Percentiles rank a stretch among this genome's conserved stretches.
Evolutionary conservation across 352 stramenopile species (phyloP).

Genomic region (Phytophthora colocasiae): DNA sequence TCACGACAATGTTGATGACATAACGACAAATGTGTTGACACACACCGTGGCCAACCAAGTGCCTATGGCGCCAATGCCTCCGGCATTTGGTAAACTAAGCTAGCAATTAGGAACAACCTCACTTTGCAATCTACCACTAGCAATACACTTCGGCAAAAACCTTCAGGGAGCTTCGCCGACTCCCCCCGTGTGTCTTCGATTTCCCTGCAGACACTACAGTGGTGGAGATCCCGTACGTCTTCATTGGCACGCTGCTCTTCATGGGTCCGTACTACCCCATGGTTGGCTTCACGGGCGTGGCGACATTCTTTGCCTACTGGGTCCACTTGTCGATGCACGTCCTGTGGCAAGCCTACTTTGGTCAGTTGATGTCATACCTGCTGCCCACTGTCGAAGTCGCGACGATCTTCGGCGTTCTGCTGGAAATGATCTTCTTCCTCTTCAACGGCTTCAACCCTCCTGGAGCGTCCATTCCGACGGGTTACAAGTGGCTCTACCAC

Average conservation of each 20-base stretch:
- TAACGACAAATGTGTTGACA: no score
- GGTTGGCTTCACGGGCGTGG: conserved; percentile 29
- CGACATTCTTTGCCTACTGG: conserved; percentile 29
- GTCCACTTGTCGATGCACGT: conserved; percentile 25
- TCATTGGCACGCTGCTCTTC: conserved; percentile 19
- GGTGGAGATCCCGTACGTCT: conserved; percentile 60
- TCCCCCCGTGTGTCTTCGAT: no score
- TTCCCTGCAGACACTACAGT: no score
- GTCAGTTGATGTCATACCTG: conserved; percentile 38
- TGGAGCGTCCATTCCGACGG: conserved; percentile 10
- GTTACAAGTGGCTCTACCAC: conserved; percentile 29
- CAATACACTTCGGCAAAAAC: no score
- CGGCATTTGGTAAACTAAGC: no score
- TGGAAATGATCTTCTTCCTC: conserved; percentile 26
- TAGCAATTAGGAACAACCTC: no score
- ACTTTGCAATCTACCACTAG: no score
- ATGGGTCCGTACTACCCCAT: conserved; percentile 25
- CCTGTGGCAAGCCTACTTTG: conserved; percentile 32
- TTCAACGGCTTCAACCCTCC: conserved; percentile 36
- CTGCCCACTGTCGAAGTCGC: conserved; percentile 50
- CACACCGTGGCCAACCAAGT: no score
- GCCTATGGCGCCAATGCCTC: no score
- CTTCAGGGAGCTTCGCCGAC: no score
- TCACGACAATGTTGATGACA: no score
- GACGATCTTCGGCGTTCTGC: conserved; percentile 43